A percentile compares a stretch with the other conserved stretches of the same genome.
Conservation (phyloP, 306 rosid species). For the Cicer cuneatum region DNA sequence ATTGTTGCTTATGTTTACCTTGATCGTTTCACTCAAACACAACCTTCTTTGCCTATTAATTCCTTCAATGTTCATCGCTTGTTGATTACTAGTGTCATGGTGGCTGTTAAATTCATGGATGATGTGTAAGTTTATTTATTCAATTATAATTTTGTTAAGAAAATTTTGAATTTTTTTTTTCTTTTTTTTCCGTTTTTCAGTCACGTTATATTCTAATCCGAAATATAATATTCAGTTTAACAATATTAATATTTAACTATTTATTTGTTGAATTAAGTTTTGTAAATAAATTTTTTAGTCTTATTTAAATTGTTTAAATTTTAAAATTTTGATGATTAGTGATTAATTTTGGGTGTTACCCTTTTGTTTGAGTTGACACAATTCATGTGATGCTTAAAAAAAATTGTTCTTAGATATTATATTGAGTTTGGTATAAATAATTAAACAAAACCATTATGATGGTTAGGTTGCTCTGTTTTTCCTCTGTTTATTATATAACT, state of each 20-base stretch:
- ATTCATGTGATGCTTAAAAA: background rate
- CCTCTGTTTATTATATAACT: background rate
- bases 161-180: background rate
- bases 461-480: slow-evolving; percentile 32
- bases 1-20: slow-evolving; percentile 90
- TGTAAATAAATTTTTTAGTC: background rate
- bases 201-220: no score
- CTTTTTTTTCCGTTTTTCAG: no score
- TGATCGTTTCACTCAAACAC: slow-evolving; percentile 80
- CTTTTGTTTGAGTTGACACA: background rate
- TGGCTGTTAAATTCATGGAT: slow-evolving; percentile 97
- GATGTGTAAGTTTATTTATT: slow-evolving; percentile 66
- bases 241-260: no score
- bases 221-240: no score
- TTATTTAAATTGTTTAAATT: background rate
- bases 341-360: background rate
- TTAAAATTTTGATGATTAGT: background rate
- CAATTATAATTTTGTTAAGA: background rate
- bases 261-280: no score
- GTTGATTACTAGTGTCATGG: slow-evolving; percentile 91
- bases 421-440: slow-evolving; percentile 9
- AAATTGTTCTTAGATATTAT: background rate
- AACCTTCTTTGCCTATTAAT: slow-evolving; percentile 74
- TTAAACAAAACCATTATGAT: background rate
- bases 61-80: slow-evolving; percentile 86